Evolutionary conservation across 495 filamentous ascomycete species (phyloP).

Genomic region (Aspergillus heteromorphus): DNA sequence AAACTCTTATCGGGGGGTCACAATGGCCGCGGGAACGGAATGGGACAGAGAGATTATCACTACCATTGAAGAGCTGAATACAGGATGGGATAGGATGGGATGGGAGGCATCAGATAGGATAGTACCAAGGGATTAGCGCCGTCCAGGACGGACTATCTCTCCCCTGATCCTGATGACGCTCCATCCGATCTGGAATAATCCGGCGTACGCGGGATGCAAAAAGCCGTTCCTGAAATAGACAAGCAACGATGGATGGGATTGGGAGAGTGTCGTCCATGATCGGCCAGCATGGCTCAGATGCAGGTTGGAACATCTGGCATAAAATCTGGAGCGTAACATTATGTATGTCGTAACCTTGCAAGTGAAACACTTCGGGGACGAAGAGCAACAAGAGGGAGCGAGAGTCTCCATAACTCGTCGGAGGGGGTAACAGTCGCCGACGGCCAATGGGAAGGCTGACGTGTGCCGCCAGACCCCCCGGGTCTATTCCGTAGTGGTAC

Average conservation of each 20-base stretch:
- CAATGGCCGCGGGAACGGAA: too few relatives aligned
- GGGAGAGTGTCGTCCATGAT: conserved; percentile 4
- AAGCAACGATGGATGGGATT: too few relatives aligned
- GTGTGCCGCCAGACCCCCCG: not conserved
- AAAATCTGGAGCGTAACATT: not conserved
- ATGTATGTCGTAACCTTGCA: not conserved
- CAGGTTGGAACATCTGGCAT: conserved; percentile 2
- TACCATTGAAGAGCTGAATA: too few relatives aligned
- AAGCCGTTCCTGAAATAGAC: conserved; percentile 5
- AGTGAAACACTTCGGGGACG: not conserved
- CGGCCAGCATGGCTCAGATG: conserved; percentile 1
- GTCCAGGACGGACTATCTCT: too few relatives aligned
- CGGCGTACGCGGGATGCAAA: not conserved
- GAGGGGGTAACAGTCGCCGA: not conserved
- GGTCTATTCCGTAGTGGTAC: not conserved
- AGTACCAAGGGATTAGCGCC: too few relatives aligned
- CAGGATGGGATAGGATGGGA: not conserved
- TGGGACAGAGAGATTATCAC: too few relatives aligned
- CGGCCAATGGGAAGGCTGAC: not conserved
- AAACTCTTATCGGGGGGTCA: not conserved
- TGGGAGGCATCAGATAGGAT: not conserved
- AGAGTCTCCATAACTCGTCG: not conserved
- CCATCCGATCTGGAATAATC: not conserved
- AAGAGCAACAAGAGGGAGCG: not conserved
- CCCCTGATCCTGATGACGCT: not conserved